Evolutionary conservation across 1,284 basidiomycete species (phyloP), one percentile per base, ranked within the genome.

Genomic region (Pyrrhoderma noxium): DNA sequence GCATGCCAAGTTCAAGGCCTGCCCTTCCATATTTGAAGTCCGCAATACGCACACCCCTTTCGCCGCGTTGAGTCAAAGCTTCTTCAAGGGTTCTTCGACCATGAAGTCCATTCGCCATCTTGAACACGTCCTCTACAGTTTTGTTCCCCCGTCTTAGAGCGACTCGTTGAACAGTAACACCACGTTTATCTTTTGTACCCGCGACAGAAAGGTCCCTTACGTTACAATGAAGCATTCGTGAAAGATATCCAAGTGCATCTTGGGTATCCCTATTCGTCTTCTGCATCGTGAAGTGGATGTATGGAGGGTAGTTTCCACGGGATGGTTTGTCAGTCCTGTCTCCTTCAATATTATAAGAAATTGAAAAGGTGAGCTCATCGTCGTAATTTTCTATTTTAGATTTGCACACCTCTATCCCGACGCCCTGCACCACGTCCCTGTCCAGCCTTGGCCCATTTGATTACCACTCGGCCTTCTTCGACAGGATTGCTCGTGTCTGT

Each of bases 231-330:
- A 99, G 73, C 39, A 80, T 76, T 11, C 91, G 82, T 9, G 88
- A 75, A 34, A 97, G 68, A 60, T 93, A 76, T 0, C 79, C 75
- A 19, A 99, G 79, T 1, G 92, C 93, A 62, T 99, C 96, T 65
- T 97, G 93, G 2, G 93, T 95, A 63, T 99, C 96, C 41, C 96
- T 83, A 62, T 98, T 99, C 14, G 93, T 92, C 70, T 99, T 99
- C 65, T 97, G 95, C 37, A 99, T 70, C 0, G 92, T 93, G 67
- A 99, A 97, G 64, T 98, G 93, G 54, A 99, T 93, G 65, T 91
- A 99, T 0, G 87, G 87, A 56, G 87, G 87, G 58, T 79, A 87
- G 27, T 72, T 77, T n/a, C 81, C 80, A 27, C 85, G 74, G 43
- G 76, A 68, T 22, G 68, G 59, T 43, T 73, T 72, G 49, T 70